These are phyloP conservation scores for Talaromyces marneffei DNA, from an alignment of 2,329 filamentous ascomycete genomes.

Conservation along the genomic window DNA sequence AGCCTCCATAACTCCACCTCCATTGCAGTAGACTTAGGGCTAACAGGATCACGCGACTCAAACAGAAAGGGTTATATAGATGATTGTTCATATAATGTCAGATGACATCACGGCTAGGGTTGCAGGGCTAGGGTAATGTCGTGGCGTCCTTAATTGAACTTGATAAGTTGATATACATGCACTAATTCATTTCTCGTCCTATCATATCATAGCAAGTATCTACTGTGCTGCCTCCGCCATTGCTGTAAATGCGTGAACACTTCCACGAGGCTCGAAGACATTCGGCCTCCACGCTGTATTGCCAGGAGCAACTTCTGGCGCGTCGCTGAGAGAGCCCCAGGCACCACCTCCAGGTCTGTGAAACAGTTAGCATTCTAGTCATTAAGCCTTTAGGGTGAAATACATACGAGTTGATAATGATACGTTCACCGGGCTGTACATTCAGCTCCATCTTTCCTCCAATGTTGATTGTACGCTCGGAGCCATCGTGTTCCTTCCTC, in stretches of 20 bases:
- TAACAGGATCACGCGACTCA: too few species aligned
- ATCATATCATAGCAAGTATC: not conserved
- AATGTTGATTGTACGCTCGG: slow-evolving; percentile 18
- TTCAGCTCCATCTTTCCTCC: slow-evolving; percentile 20
- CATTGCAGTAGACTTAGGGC: too few species aligned
- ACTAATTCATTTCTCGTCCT: not conserved
- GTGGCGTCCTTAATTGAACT: not conserved
- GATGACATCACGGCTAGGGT: not conserved
- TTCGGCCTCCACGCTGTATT: not conserved
- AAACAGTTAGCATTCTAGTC: not conserved
- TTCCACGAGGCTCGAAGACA: slow-evolving; percentile 10
- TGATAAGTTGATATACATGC: not conserved
- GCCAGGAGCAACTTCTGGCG: not conserved
- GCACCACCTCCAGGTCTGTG: slow-evolving; percentile 11
- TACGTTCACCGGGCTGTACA: slow-evolving; percentile 8
- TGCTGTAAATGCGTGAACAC: slow-evolving; percentile 8
- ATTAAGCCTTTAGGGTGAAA: too few species aligned
- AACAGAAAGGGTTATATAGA: not conserved
- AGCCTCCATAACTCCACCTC: not conserved
- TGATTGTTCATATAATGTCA: slow-evolving; percentile 1
- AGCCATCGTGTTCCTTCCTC: slow-evolving; percentile 14
- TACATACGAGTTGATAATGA: slow-evolving; percentile 13
- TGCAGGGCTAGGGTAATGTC: not conserved
- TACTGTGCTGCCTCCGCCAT: slow-evolving; percentile 11
- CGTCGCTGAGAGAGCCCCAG: not conserved